These are phyloP conservation scores for Thelephora terrestris DNA, from an alignment of 1,284 basidiomycete genomes.

Conservation along the genomic window DNA sequence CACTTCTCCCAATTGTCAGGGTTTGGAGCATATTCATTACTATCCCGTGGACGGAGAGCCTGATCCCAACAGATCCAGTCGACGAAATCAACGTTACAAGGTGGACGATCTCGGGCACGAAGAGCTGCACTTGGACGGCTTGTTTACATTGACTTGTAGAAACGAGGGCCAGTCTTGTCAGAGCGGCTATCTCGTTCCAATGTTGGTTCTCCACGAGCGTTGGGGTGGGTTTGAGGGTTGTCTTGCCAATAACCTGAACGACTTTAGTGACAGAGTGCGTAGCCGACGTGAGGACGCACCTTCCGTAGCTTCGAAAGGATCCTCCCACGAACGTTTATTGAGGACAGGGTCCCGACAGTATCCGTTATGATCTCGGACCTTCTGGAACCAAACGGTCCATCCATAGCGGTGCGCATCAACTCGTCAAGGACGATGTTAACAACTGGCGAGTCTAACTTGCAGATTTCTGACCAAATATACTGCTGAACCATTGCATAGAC, in stretches of 20 bases:
- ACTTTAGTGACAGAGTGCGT: not conserved
- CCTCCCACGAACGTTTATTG: slow-evolving; percentile 69
- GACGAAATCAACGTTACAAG: slow-evolving; percentile 67
- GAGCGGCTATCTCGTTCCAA: slow-evolving; percentile 78
- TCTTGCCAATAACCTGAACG: slow-evolving; percentile 60
- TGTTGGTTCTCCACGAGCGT: slow-evolving; percentile 61
- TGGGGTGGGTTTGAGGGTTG: slow-evolving; percentile 51
- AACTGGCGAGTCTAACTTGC: slow-evolving; percentile 53
- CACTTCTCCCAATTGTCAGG: slow-evolving; percentile 47
- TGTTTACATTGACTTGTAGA: slow-evolving; percentile 61
- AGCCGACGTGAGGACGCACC: slow-evolving; percentile 26
- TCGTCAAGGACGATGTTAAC: slow-evolving; percentile 71
- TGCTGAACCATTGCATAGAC: slow-evolving; percentile 59
- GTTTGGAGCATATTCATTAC: slow-evolving; percentile 75
- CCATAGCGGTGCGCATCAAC: slow-evolving; percentile 68
- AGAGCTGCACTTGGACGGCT: slow-evolving; percentile 61
- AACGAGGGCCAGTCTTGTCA: slow-evolving; percentile 64
- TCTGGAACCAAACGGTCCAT: slow-evolving; percentile 67
- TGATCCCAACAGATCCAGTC: slow-evolving; percentile 62
- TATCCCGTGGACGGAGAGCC: slow-evolving; percentile 74
- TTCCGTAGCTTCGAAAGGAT: slow-evolving; percentile 73
- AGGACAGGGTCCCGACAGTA: slow-evolving; percentile 64
- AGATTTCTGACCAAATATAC: slow-evolving; percentile 68
- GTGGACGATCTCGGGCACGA: slow-evolving; percentile 76
- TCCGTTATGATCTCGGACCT: slow-evolving; percentile 71